Base-by-base conservation (phyloP, 164 flowering plant genomes). In the Berberis thunbergii region DNA sequence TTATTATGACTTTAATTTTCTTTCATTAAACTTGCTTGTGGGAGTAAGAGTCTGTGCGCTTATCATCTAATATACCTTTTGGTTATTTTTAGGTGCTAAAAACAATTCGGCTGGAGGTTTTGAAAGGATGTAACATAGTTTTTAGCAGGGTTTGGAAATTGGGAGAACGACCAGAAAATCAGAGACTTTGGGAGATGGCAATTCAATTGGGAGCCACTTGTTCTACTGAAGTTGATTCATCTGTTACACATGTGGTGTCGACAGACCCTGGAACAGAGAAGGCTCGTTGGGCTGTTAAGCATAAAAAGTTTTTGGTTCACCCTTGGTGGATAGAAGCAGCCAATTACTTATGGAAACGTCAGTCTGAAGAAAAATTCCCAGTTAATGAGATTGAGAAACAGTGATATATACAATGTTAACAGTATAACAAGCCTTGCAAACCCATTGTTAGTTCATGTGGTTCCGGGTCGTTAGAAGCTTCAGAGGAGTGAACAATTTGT, bases 171-270 rank as follows among this genome's bases (percentile, higher is more conserved):
- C 80, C 84, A 1, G 77, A 80, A 26, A 66, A 65, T 63, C 91
- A 88, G 45, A 74, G 45, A 10, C 72, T 86, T 2, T 89, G 96
- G 97, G 83, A 67, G 77, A 76, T 86, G 78, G 94, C 89, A 0
- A 89, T 82, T 79, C 78, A 75, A 44, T 67, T 91, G 52, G 97
- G 58, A 2, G 58, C 58, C 39, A 13, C 58, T 2, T 55, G 58
- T 55, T n/a, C 58, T 13, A 55, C 58, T 2, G 7, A 55, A n/a
- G 40, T 7, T 12, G 38, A 55, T 13, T 6, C 13, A 13, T 55
- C 58, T 55, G 58, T 55, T 7, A 55, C 41, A 12, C 58, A 55
- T 38, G 58, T 55, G 58, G 58, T 55, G 40, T 55, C 58, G 7
- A 13, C 39, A 13, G 41, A 55, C n/a, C 3, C 58, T 6, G 58